A percentile compares a stretch with the other conserved stretches of the same genome.
Evolutionary conservation across 2,329 filamentous ascomycete genomes (phyloP).

Genomic region (Aspergillus awamori): DNA sequence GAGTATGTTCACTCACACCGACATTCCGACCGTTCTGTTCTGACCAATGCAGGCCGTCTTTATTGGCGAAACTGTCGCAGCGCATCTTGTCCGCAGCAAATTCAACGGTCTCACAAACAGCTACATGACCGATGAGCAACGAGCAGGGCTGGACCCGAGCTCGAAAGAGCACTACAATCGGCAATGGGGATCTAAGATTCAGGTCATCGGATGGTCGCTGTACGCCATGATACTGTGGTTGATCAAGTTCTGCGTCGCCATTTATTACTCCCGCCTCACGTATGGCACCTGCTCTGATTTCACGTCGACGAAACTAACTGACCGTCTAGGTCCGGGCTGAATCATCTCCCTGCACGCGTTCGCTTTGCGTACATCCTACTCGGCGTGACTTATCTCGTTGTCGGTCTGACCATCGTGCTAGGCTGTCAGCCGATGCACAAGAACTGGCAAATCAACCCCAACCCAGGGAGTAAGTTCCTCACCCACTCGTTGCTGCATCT

Average conservation of each 20-base stretch:
- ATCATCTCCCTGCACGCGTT: slow-evolving; percentile 47
- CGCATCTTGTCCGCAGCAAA: slow-evolving; percentile 51
- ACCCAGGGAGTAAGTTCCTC: slow-evolving; percentile 56
- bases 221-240: slow-evolving; percentile 57
- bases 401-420: slow-evolving; percentile 52
- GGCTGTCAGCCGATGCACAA: slow-evolving; percentile 57
- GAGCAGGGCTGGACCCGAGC: slow-evolving; percentile 47
- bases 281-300: slow-evolving; percentile 19
- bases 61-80: slow-evolving; percentile 50
- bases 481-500: too few species aligned
- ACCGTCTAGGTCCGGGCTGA: slow-evolving; percentile 40
- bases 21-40: not conserved
- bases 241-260: slow-evolving; percentile 56
- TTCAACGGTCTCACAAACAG: slow-evolving; percentile 58
- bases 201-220: slow-evolving; percentile 56
- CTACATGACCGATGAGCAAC: slow-evolving; percentile 55
- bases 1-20: slow-evolving; percentile 38
- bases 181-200: slow-evolving; percentile 55
- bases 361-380: slow-evolving; percentile 55
- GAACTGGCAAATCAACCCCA: slow-evolving; percentile 63
- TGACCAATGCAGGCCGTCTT: slow-evolving; percentile 47
- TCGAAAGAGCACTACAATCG: slow-evolving; percentile 52
- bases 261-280: slow-evolving; percentile 59
- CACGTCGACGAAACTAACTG: not conserved
- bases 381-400: slow-evolving; percentile 50